These are phyloP conservation scores for Naegleria fowleri DNA, from an alignment of 208 protist species.

Conservation along the genomic window DNA sequence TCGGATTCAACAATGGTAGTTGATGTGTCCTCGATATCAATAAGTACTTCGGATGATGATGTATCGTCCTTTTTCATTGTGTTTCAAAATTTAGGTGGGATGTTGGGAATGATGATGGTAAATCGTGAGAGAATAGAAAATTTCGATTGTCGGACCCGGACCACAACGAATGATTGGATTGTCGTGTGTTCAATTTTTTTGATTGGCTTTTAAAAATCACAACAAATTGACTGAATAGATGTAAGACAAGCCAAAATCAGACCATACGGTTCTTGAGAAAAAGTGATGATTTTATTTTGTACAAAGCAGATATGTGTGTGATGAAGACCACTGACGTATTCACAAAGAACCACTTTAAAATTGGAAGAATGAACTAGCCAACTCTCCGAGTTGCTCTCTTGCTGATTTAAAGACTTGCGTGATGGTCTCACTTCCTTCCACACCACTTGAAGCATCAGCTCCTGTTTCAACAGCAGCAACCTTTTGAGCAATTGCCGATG, in stretches of 20 bases:
- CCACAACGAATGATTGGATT: too few species aligned
- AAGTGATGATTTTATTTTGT: too few species aligned
- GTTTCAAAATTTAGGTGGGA: background rate
- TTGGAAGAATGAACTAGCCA: background rate
- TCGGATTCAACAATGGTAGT: background rate
- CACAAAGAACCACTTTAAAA: background rate
- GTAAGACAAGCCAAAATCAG: too few species aligned
- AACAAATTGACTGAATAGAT: too few species aligned
- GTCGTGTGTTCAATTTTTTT: too few species aligned
- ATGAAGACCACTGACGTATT: too few species aligned
- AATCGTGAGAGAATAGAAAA: too few species aligned
- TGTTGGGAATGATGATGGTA: too few species aligned
- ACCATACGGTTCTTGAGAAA: too few species aligned
- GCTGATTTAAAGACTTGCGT: background rate
- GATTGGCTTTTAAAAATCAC: too few species aligned
- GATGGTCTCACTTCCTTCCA: background rate
- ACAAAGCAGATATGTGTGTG: too few species aligned
- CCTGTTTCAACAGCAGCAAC: background rate
- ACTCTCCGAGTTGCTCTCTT: background rate
- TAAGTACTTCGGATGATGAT: background rate
- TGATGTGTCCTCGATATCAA: background rate
- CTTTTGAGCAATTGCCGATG: slow-evolving; percentile 3
- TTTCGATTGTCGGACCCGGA: too few species aligned
- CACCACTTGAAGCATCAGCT: background rate
- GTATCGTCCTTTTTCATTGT: background rate